Conservation (phyloP, 345 rosid genomes). For the Trapa incisa region DNA sequence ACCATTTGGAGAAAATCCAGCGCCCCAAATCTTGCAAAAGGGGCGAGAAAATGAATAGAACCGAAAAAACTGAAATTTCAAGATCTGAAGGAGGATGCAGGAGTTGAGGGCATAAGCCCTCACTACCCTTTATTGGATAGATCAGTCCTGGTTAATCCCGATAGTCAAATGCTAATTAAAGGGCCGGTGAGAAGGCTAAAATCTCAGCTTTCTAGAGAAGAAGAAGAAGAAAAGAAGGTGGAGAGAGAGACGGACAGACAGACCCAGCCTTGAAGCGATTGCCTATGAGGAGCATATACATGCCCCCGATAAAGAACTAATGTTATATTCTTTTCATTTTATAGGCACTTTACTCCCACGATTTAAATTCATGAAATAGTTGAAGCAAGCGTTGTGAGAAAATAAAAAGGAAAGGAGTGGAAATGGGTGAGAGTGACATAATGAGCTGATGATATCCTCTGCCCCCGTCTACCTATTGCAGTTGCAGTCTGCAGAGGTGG, state of each 20-base stretch:
- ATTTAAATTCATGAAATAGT: too few species aligned
- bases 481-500: too few species aligned
- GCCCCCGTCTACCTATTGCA: too few species aligned
- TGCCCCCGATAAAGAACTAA: conserved; percentile 3
- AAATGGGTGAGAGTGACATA: too few species aligned
- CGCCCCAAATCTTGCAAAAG: conserved; percentile 48
- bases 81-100: conserved; percentile 64
- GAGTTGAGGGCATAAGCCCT: conserved; percentile 39
- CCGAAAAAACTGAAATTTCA: neutral
- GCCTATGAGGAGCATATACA: conserved; percentile 31
- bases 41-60: too few species aligned
- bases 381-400: too few species aligned
- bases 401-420: too few species aligned
- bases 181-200: conserved; percentile 5
- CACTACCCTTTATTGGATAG: conserved; percentile 15
- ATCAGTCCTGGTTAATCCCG: conserved; percentile 10
- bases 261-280: neutral
- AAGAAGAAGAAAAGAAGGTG: conserved; percentile 10
- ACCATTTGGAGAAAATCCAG: conserved; percentile 55
- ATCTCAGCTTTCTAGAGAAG: conserved; percentile 7
- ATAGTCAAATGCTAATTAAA: conserved; percentile 29
- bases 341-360: too few species aligned
- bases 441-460: too few species aligned
- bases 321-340: too few species aligned
- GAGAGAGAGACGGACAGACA: conserved; percentile 1